Evolutionary conservation across 2,329 filamentous ascomycete species (phyloP).

Genomic region (Neopestalotiopsis rosae): DNA sequence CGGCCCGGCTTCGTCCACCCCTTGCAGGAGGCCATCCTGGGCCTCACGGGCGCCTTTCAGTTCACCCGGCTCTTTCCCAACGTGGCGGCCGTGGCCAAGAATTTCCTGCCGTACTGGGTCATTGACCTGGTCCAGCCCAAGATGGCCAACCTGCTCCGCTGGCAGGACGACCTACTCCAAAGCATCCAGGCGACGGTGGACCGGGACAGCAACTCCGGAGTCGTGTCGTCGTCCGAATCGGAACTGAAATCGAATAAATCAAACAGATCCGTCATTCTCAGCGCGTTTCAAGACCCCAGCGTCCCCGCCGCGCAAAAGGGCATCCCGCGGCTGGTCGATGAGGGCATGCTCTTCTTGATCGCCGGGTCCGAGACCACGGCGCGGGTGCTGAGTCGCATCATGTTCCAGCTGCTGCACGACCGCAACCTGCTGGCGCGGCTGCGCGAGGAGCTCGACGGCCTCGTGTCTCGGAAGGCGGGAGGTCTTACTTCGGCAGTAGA

Average conservation of each 20-base stretch:
- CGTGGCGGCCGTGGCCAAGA: neutral
- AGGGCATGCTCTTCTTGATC: conserved; percentile 3
- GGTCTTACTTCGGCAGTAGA: neutral
- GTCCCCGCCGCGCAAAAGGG: neutral
- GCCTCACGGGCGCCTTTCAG: neutral
- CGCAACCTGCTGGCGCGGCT: neutral
- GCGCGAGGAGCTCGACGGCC: neutral
- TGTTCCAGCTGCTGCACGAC: neutral
- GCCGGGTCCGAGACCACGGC: conserved; percentile 16
- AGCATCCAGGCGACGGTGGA: neutral
- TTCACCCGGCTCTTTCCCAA: neutral
- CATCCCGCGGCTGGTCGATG: neutral
- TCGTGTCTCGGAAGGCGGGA: neutral
- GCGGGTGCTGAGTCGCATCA: neutral
- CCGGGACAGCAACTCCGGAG: neutral
- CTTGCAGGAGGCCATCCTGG: neutral
- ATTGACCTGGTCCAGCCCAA: neutral
- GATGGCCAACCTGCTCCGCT: neutral
- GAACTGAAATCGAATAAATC: neutral
- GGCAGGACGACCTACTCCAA: neutral
- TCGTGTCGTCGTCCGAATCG: neutral
- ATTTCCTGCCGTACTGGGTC: neutral
- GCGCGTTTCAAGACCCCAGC: neutral
- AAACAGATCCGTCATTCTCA: neutral
- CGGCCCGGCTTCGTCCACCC: neutral